Conservation (phyloP, 345 rosid species). For the Limnanthes douglasii region DNA sequence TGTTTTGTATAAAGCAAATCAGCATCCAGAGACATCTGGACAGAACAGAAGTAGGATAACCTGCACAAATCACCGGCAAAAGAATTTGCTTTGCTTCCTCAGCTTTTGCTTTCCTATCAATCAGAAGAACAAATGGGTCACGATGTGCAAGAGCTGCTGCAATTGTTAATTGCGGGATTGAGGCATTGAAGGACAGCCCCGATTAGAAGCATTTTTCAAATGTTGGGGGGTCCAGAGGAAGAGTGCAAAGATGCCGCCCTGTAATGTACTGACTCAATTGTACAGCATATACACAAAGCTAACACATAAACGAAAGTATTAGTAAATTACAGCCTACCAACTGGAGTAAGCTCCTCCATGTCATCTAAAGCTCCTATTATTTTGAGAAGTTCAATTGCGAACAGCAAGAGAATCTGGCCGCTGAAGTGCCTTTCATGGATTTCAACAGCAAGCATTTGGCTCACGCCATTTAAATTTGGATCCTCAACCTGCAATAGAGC, state of each 20-base stretch:
- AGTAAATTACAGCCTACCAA: constrained; percentile 49
- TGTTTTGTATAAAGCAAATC: no score
- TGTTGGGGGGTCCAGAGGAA: constrained; percentile 84
- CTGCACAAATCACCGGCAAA: no score
- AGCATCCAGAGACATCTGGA: no score
- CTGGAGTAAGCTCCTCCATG: constrained; percentile 76
- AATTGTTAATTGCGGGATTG: no score
- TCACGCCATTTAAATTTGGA: no score
- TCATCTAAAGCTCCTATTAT: constrained; percentile 89
- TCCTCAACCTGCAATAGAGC: constrained; percentile 94
- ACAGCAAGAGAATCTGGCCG: constrained; percentile 93
- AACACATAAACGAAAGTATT: constrained; percentile 2
- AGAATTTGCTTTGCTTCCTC: no score
- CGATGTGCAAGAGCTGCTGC: constrained; percentile 88
- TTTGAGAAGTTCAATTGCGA: constrained; percentile 83
- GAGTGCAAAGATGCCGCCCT: constrained; percentile 79
- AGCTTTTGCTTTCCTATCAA: no score
- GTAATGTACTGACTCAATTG: constrained; percentile 9
- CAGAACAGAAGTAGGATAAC: no score
- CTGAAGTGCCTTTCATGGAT: constrained; percentile 94
- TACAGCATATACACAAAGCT: constrained; percentile 5
- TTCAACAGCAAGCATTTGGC: constrained; percentile 67
- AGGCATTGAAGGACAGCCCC: constrained; percentile 91
- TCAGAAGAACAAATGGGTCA: constrained; percentile 85
- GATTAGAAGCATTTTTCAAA: constrained; percentile 94